A percentile compares a stretch with the other conserved stretches of the same genome.
phyloP scores from a whole-genome alignment of 352 stramenopile species.

The Pythium insidiosum region DNA sequence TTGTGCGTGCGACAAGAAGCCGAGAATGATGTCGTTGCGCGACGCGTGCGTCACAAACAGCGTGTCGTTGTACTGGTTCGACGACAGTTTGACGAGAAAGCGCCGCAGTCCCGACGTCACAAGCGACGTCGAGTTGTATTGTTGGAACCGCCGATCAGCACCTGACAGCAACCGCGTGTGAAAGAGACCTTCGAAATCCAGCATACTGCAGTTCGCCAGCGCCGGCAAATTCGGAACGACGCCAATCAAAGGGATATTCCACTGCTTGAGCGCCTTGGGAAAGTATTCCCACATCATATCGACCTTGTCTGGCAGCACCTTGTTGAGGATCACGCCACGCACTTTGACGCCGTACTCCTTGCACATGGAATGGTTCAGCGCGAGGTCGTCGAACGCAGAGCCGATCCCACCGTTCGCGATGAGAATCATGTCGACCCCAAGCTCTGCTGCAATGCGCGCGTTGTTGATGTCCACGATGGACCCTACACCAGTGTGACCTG shows the following conservation, averaged over 20 bases:
- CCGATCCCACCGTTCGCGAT: constrained; percentile 95
- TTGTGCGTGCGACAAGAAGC: constrained; percentile 74
- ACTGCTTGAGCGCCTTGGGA: constrained; percentile 72
- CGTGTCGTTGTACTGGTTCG: constrained; percentile 62
- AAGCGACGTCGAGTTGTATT: constrained; percentile 71
- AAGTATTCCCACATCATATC: constrained; percentile 87
- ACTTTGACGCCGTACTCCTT: constrained; percentile 90
- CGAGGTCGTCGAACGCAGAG: constrained; percentile 90
- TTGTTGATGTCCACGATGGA: constrained; percentile 96
- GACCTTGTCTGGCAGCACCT: constrained; percentile 79
- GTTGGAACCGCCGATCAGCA: constrained; percentile 48
- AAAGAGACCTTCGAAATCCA: constrained; percentile 88
- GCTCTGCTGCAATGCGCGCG: constrained; percentile 87
- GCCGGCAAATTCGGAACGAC: constrained; percentile 74
- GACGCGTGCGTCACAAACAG: constrained; percentile 88
- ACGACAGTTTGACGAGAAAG: constrained; percentile 80
- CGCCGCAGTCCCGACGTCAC: constrained; percentile 80
- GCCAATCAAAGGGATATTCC: constrained; percentile 74
- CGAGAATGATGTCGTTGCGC: constrained; percentile 88
- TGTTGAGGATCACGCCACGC: constrained; percentile 95
- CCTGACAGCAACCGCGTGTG: constrained; percentile 52
- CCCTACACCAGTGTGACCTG: constrained; percentile 93
- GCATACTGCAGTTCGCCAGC: constrained; percentile 77
- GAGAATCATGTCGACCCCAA: constrained; percentile 92
- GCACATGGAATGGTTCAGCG: constrained; percentile 92